These are phyloP conservation scores for Acanthamoeba pearcei DNA, from an alignment of 208 protist species.

Conservation along the genomic window DNA sequence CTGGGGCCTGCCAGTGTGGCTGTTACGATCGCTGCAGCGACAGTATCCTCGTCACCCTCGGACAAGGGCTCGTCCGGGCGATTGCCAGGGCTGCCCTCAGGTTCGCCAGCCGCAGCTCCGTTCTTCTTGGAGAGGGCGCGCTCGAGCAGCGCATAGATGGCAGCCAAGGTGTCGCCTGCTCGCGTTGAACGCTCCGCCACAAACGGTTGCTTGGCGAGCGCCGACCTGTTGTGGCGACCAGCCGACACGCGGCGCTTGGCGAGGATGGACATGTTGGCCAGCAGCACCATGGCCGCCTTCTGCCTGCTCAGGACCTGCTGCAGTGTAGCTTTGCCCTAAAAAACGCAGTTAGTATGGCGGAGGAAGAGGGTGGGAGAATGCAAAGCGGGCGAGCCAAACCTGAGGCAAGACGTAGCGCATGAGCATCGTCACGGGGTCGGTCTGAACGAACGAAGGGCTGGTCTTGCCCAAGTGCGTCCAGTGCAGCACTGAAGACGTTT, in stretches of 20 bases:
- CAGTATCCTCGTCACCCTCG: not conserved
- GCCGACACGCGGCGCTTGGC: slow-evolving; percentile 33
- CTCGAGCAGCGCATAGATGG: slow-evolving; percentile 29
- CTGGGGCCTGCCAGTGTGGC: not conserved
- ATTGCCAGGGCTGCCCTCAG: not conserved
- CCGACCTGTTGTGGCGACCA: not conserved
- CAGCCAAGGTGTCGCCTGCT: slow-evolving; percentile 10
- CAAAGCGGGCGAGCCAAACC: not conserved
- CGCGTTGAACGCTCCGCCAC: not conserved
- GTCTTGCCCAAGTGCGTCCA: slow-evolving; percentile 62
- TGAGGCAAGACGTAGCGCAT: slow-evolving; percentile 57
- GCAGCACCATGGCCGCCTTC: slow-evolving; percentile 49
- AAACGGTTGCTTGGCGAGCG: not conserved
- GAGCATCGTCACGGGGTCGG: slow-evolving; percentile 57
- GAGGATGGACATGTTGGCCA: slow-evolving; percentile 53
- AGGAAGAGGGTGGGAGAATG: not conserved
- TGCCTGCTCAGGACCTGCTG: slow-evolving; percentile 27
- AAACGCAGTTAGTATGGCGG: not conserved
- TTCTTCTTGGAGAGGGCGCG: slow-evolving; percentile 9
- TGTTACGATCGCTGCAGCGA: not conserved
- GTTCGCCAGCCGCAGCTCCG: not conserved
- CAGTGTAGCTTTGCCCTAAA: slow-evolving; percentile 25
- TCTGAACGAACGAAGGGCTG: slow-evolving; percentile 53
- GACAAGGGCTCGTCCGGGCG: not conserved
- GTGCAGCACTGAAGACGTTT: not conserved